These are phyloP conservation scores for Magnusiomyces clavatus DNA, from an alignment of 1,139 yeast species.

Conservation along the genomic window DNA sequence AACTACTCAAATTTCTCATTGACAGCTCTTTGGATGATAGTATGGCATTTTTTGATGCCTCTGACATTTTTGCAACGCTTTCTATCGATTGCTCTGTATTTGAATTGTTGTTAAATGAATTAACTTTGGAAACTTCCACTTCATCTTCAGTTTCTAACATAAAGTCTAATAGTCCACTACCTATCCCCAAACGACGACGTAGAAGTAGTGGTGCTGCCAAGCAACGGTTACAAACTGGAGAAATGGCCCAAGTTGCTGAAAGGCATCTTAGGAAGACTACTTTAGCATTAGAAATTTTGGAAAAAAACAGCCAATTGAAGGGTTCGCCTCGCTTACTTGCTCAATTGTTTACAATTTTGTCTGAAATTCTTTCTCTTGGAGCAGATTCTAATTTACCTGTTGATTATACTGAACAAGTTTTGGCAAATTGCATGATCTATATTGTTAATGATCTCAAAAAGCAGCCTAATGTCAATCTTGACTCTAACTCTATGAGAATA, in stretches of 20 bases:
- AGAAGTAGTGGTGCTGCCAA: slow-evolving; percentile 71
- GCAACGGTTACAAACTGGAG: slow-evolving; percentile 62
- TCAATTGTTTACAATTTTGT: slow-evolving; percentile 54
- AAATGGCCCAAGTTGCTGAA: slow-evolving; percentile 66
- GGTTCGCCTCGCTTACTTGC: slow-evolving; percentile 45
- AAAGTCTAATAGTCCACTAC: slow-evolving; percentile 22
- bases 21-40: slow-evolving; percentile 44
- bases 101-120: slow-evolving; percentile 42
- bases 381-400: slow-evolving; percentile 89
- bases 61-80: slow-evolving; percentile 47
- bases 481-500: slow-evolving; percentile 70
- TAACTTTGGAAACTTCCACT: slow-evolving; percentile 34
- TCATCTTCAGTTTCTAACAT: slow-evolving; percentile 43
- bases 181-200: slow-evolving; percentile 47
- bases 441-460: slow-evolving; percentile 43
- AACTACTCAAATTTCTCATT: slow-evolving; percentile 50
- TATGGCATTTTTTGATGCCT: slow-evolving; percentile 40
- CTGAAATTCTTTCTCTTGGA: slow-evolving; percentile 83
- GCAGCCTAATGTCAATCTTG: slow-evolving; percentile 33
- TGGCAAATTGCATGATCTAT: slow-evolving; percentile 79
- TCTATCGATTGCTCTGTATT: slow-evolving; percentile 42
- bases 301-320: slow-evolving; percentile 40
- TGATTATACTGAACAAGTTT: slow-evolving; percentile 79
- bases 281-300: slow-evolving; percentile 70
- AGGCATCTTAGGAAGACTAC: slow-evolving; percentile 72